Evolutionary conservation across 1,284 basidiomycete genomes (phyloP), one percentile per base, ranked within the genome.

Genomic region (Boletus semigastroideus): DNA sequence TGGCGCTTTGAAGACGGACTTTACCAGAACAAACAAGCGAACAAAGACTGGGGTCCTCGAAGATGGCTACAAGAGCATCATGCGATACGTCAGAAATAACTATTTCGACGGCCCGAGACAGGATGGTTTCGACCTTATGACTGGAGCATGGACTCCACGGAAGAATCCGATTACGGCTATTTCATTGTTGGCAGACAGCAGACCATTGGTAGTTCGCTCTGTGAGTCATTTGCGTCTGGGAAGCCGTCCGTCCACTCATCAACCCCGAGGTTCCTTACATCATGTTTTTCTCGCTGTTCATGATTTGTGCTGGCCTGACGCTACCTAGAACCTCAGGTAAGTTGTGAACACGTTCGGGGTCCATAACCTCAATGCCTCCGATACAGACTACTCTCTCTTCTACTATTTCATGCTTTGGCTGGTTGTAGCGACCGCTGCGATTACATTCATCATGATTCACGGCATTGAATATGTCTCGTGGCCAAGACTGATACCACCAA

Each of bases 1-100:
- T 20, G 95, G 92, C 14, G 97, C 97, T 1, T 74, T 99, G 60
- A 99, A 99, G 73, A 94, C 94, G 1, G 97, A 99, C 72, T 98
- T 94, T 68, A 99, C 95, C 10, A 79, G 93, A 44, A 98, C 94
- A 0, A 96, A 94, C 62, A 90, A 90, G 70, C 82, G 95, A 20
- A 93, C 92, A 4, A 83, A 78, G 48, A 82, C 85, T 56, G 96
- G 96, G 27, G 70, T 78, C 27, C 62, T 97, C 43, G 86, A 94
- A 64, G 97, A 99, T 71, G 92, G 93, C 1, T 76, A 86, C 70
- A 99, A 98, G 71, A 90, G 90, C 17, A 69, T 86, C 2, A 80
- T 87, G 72, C 84, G 97, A 55, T 99, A 99, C 68, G 66, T 98
- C 59, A 94, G 90, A 78, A 99, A 99, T 77, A 99, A 98, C 70